These are phyloP conservation scores for Calocybe gangraenosa DNA, from an alignment of 768 basidiomycete species.

Conservation along the genomic window DNA sequence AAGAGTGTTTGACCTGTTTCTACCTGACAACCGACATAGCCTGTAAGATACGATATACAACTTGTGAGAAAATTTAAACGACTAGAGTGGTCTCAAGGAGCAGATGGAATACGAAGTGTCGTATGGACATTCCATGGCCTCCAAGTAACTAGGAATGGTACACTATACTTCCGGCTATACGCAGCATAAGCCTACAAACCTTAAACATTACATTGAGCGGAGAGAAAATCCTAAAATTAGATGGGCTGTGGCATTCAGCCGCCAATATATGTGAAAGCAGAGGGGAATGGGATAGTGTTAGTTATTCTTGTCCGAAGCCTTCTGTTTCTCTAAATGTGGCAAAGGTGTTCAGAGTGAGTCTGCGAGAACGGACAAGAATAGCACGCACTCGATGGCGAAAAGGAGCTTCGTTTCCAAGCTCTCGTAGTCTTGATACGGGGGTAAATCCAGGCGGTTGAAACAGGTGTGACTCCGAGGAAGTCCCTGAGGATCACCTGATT, in stretches of 20 bases:
- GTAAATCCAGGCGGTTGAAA: conserved; percentile 87
- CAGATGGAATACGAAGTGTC: no score
- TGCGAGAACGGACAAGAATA: neutral
- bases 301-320: conserved; percentile 66
- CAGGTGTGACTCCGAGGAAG: conserved; percentile 91
- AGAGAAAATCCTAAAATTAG: neutral
- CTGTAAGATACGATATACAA: no score
- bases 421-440: conserved; percentile 86
- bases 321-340: conserved; percentile 62
- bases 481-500: conserved; percentile 85
- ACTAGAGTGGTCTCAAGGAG: no score
- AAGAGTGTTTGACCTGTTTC: no score
- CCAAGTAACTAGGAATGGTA: no score
- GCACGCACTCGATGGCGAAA: conserved; percentile 75
- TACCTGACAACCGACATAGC: no score
- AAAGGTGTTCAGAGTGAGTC: neutral
- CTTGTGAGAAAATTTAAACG: no score
- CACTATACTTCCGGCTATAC: neutral
- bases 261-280: neutral
- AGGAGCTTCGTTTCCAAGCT: conserved; percentile 82
- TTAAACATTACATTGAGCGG: neutral
- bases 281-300: neutral
- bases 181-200: neutral
- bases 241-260: neutral
- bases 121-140: no score